These are phyloP conservation scores for Polychytrium aggregatum DNA, from an alignment of 192 early-diverging fungal genomes.

Conservation along the genomic window DNA sequence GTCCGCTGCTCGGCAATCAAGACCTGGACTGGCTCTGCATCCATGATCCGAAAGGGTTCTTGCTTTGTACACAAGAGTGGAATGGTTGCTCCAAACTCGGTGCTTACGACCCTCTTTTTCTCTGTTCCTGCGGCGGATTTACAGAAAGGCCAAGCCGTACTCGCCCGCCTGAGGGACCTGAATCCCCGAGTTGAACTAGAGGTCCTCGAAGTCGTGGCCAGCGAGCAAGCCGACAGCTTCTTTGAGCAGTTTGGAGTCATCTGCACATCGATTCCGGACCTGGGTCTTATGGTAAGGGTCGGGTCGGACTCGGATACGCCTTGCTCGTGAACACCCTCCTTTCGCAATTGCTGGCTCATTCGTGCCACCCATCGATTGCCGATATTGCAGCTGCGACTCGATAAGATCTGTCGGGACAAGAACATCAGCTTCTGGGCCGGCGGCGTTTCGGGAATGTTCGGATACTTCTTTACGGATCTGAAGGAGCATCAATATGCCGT, in stretches of 20 bases:
- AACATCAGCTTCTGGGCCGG: conserved; percentile 54
- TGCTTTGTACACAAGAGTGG: conserved; percentile 3
- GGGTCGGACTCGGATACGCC: not conserved
- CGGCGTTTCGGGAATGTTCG: conserved; percentile 59
- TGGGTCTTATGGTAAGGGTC: conserved; percentile 9
- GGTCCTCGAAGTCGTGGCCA: conserved; percentile 32
- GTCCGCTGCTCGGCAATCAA: no score
- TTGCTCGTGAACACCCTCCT: no score
- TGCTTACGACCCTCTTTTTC: conserved; percentile 1
- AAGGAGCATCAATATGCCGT: conserved; percentile 41
- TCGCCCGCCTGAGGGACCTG: conserved; percentile 49
- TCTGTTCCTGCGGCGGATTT: no score
- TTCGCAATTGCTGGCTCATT: not conserved
- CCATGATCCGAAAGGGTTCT: conserved; percentile 10
- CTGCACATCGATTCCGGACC: conserved; percentile 3
- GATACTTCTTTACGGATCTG: conserved; percentile 83
- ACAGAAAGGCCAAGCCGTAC: conserved; percentile 57
- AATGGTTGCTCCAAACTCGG: conserved; percentile 5
- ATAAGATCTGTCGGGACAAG: conserved; percentile 49
- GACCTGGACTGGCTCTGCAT: no score
- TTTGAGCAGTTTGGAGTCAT: conserved; percentile 61
- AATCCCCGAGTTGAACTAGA: conserved; percentile 73
- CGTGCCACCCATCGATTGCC: conserved; percentile 5
- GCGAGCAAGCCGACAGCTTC: conserved; percentile 31
- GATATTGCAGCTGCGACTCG: conserved; percentile 35